Base-by-base conservation (phyloP, 352 stramenopile genomes). In the Phytophthora melonis region DNA sequence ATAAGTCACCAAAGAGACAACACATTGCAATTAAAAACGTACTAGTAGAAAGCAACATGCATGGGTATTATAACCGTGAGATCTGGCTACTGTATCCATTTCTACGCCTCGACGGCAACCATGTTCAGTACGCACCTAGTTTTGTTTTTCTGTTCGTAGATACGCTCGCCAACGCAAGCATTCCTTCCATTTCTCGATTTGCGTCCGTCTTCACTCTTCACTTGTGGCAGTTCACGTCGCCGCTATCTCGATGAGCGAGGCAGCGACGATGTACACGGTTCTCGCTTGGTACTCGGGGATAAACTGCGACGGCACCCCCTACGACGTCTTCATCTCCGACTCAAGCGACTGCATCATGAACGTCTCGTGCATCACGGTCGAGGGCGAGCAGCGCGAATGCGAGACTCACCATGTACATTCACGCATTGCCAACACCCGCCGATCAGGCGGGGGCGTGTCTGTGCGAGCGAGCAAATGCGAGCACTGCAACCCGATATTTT, bases 271-370 rank as follows among this genome's bases (percentile, higher is more conserved):
- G 16, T 68, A 68, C 36, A 4, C 43, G 13, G 18, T 68, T 18
- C 34, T 43, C 4, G 49, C 41, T 41, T 61, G 49, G 34, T 55
- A 55, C 18, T 55, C 61, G 25, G 61, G 36, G n/a, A 21, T 23
- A 54, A 45, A 8, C 11, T 61, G 61, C 8, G 27, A 27, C 21
- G 39, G 52, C 3, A 61, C 34, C 4, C 58, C 66, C 10, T 67
- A 68, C 25, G 45, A 67, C 5, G 50, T 68, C 1, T 62, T 68
- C n/a, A 61, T 72, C 39, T 27, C 36, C 6, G 47, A 68, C 32
- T 27, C 39, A 25, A 58, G 49, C 14, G 32, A 13, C 9, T 67
- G 58, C n/a, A 16, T 9, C 6, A 23, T 13, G 13, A 52, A 58
- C 19, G 43, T 18, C n/a, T 50, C 23, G 23, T n/a, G n/a, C n/a